Base-by-base conservation (phyloP, 83 land plant species). In the Larix sibirica region DNA sequence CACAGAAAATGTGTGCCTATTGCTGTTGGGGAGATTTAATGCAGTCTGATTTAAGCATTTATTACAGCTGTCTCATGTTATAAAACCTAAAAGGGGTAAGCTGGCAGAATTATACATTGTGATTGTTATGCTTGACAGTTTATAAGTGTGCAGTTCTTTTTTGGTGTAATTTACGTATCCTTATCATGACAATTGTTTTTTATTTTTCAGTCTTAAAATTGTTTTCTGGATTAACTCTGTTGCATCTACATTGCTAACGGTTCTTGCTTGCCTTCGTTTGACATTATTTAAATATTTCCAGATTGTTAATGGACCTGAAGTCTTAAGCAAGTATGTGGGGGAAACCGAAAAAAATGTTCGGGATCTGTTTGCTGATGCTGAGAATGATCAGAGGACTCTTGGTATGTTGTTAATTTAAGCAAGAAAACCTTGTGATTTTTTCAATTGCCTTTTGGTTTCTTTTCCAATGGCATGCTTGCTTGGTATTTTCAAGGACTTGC, bases 231-330 rank as follows among this genome's bases (percentile, higher is more conserved):
- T 40, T 8, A 56, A 44, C 2, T 44, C 14, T 73, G 40, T 73
- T 50, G 13, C 13, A 50, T 50, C 13, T 73, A 12, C 16, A 13
- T 17, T 68, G 26, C 13, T 44, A 73, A 44, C 56, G 9, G 56
- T 44, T 73, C 12, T 73, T 73, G 56, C 56, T 73, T 73, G 56
- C 56, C 56, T 73, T 73, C 44, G 58, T 44, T 73, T 44, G 1
- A 18, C 7, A 44, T 40, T 73, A 10, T 40, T 44, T 20, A 26
- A 13, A n/a, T 44, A 33, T 50, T 13, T 81, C 12, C 83, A 94
- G 99, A 96, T 98, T 88, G 99, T 98, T 0, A 98, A 96, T 90
- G 99, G 99, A 5, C 99, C 99, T 81, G 99, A 98, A 86, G 99
- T 98, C 36, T 83, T 98, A 38, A 98, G 99, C 89, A 98, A 96